phyloP scores from a whole-genome alignment of 345 rosid genomes.

The Cardamine occulta region DNA sequence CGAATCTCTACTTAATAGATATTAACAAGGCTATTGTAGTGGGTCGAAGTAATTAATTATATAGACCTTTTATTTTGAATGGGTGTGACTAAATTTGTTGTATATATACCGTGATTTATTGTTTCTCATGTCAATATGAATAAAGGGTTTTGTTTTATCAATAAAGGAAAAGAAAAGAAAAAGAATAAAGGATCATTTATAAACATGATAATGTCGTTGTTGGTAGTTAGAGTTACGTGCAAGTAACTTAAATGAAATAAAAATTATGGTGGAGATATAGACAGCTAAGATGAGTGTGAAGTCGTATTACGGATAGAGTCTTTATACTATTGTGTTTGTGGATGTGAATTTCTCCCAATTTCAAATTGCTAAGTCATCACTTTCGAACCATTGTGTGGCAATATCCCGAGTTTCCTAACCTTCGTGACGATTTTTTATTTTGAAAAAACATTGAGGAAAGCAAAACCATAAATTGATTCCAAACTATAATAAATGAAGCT shows the following conservation, averaged over 20 bases:
- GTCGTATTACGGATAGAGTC: constrained; percentile 13
- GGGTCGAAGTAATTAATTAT: neutral
- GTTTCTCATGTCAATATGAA: neutral
- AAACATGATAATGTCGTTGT: constrained; percentile 26
- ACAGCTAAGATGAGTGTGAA: constrained; percentile 34
- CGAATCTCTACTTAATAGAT: too few species aligned
- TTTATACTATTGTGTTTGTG: constrained; percentile 18
- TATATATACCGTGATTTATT: neutral
- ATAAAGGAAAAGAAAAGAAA: neutral
- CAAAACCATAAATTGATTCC: constrained; percentile 11
- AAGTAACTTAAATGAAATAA: constrained; percentile 38
- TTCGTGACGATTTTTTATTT: constrained; percentile 34
- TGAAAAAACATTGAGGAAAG: neutral
- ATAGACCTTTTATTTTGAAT: neutral
- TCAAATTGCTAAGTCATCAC: constrained; percentile 21
- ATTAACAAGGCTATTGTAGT: too few species aligned
- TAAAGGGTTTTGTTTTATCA: neutral
- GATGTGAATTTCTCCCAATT: constrained; percentile 31
- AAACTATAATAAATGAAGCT: constrained; percentile 1
- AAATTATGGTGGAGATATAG: constrained; percentile 20
- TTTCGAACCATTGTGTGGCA: constrained; percentile 30
- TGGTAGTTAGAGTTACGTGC: constrained; percentile 37
- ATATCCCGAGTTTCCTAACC: constrained; percentile 5
- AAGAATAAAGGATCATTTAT: constrained; percentile 9
- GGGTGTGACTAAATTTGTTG: neutral